phyloP scores from a whole-genome alignment of 129 eudicot genomes.

The Saussurea involucrata region DNA sequence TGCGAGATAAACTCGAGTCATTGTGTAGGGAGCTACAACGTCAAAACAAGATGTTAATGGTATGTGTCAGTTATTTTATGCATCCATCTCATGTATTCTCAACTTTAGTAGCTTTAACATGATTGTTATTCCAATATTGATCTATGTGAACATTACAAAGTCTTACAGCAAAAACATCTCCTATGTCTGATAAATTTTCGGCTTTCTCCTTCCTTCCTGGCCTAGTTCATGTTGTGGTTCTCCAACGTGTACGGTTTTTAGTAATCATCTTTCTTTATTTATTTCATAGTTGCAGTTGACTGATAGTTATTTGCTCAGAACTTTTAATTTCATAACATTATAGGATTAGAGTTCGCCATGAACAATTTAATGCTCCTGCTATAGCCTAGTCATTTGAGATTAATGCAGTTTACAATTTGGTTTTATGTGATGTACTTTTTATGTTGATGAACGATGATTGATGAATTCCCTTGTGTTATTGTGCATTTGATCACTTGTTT shows the following conservation, averaged over 20 bases:
- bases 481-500: slow-evolving; percentile 12
- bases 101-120: slow-evolving; percentile 2
- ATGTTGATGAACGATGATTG: not conserved
- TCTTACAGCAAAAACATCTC: not conserved
- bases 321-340: not conserved
- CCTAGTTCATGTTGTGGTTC: not conserved
- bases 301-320: not conserved
- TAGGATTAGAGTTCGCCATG: too few relatives aligned
- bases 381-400: too few relatives aligned
- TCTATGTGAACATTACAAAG: not conserved
- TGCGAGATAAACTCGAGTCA: slow-evolving; percentile 91
- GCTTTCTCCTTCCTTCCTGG: too few relatives aligned
- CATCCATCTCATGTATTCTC: not conserved
- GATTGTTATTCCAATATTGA: not conserved
- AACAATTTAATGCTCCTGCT: too few relatives aligned
- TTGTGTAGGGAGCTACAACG: slow-evolving; percentile 86
- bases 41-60: slow-evolving; percentile 89
- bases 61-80: slow-evolving; percentile 20
- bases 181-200: not conserved
- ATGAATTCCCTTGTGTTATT: not conserved
- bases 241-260: not conserved
- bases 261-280: not conserved
- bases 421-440: not conserved
- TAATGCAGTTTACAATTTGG: not conserved
- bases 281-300: not conserved